Evolutionary conservation across 2,329 filamentous ascomycete genomes (phyloP).

Genomic region (Colletotrichum limetticola): DNA sequence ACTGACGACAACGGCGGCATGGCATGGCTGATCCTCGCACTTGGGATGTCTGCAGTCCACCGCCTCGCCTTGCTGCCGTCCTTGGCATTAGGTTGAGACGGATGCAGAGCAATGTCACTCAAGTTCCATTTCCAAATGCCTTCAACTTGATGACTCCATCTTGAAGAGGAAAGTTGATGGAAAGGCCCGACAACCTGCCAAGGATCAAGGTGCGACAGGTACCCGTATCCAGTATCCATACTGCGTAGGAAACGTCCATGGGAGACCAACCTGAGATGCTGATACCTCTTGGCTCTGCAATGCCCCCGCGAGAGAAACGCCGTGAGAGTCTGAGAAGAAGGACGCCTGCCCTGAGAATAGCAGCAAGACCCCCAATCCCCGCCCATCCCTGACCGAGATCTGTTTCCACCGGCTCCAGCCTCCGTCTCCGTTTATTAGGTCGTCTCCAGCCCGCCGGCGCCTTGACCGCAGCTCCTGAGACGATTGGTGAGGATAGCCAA

Average conservation of each 20-base stretch:
- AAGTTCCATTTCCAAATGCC: background rate
- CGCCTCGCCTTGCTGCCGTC: background rate
- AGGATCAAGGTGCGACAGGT: slow-evolving; percentile 1
- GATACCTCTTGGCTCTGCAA: slow-evolving; percentile 32
- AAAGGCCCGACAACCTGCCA: background rate
- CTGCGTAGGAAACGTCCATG: slow-evolving; percentile 9
- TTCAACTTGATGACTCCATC: background rate
- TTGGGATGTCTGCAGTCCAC: slow-evolving; percentile 3
- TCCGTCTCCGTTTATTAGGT: background rate
- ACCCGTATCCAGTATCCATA: background rate
- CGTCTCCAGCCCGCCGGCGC: slow-evolving; percentile 11
- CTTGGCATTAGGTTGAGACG: slow-evolving; percentile 1
- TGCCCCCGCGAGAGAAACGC: slow-evolving; percentile 17
- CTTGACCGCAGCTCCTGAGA: slow-evolving; percentile 30
- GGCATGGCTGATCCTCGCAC: slow-evolving; percentile 1
- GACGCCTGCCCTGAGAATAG: slow-evolving; percentile 14
- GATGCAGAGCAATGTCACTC: background rate
- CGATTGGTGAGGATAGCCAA: slow-evolving; percentile 21
- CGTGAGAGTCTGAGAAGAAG: background rate
- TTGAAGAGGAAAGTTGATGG: background rate
- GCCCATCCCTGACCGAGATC: slow-evolving; percentile 23
- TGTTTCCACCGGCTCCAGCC: slow-evolving; percentile 17
- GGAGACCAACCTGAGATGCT: slow-evolving; percentile 24
- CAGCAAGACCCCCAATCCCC: slow-evolving; percentile 14
- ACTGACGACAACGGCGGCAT: background rate